Evolutionary conservation across 2,329 filamentous ascomycete species (phyloP), one percentile per base, ranked within the genome.

Genomic region (Aureobasidium sp.): DNA sequence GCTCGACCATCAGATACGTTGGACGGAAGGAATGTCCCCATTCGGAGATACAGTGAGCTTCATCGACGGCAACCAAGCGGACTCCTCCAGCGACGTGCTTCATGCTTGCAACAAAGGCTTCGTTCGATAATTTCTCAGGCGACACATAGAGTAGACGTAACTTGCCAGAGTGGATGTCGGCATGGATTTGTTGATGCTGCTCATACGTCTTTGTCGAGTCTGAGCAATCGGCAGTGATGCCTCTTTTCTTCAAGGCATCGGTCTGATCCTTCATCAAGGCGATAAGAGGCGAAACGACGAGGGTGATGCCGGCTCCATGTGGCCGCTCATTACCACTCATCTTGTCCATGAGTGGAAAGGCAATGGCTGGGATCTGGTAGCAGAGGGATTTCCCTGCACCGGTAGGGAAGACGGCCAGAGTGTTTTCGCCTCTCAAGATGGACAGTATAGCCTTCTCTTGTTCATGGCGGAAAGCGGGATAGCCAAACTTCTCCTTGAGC

Each of bases 241-340:
- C 78, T 29, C 76, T 74, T 10, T 73, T 73, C 49, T 75, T 71
- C 21, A 85, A 71, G 1, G 78, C 77, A 64, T 84, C 81, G 0
- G 83, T 80, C 64, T 85, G 82, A 62, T 84, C 81, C 65, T 84
- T 84, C 81, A 84, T 84, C 57, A 84, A 66, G 1, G 80, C 80
- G 55, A 84, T 80, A 3, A 84, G 69, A 0, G 81, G 81, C 0
- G 79, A 84, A 1, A 83, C 79, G 2, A 84, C 79, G 6, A 84
- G 74, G 1, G 80, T 83, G 63, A 83, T 77, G 6, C 80, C 83
- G 11, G 73, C 69, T 19, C 75, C 73, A 2, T 68, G 68, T 0
- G 67, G 55, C 0, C 65, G 65, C 58, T 66, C 55, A 15, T 66
- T 62, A 23, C 67, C 65, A 55, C 77, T 75, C 49, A 75, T 69